phyloP scores from a whole-genome alignment of 768 basidiomycete genomes.

The Mycena latifolia region DNA sequence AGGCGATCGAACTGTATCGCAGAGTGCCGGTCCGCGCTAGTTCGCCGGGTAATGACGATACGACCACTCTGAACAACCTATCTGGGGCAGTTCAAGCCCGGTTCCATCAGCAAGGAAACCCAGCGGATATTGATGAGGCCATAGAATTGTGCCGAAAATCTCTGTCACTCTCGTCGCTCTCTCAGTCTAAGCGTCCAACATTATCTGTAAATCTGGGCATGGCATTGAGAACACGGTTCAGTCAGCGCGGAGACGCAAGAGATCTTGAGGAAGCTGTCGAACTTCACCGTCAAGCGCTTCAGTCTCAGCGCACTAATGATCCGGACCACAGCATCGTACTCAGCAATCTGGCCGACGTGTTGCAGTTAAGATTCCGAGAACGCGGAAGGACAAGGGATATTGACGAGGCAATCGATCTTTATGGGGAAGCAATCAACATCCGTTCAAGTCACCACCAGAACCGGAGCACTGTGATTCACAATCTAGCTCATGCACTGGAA shows the following conservation, averaged over 20 bases:
- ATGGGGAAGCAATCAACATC: neutral
- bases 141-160: constrained; percentile 6
- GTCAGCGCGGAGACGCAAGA: constrained; percentile 6
- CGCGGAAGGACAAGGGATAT: neutral
- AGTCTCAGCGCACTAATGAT: neutral
- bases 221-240: constrained; percentile 12
- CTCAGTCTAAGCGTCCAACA: neutral
- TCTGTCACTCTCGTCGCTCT: neutral
- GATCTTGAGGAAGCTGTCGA: constrained; percentile 16
- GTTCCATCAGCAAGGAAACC: constrained; percentile 6
- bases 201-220: constrained; percentile 1
- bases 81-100: neutral
- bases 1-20: constrained; percentile 12
- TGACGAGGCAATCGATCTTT: constrained; percentile 4
- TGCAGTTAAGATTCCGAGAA: neutral
- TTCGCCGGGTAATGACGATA: constrained; percentile 1
- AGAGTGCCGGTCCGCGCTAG: no score
- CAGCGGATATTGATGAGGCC: constrained; percentile 11
- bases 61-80: constrained; percentile 9
- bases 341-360: constrained; percentile 6
- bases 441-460: neutral
- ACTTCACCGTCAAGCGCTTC: constrained; percentile 4
- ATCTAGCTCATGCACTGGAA: constrained; percentile 9
- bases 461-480: constrained; percentile 1
- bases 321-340: constrained; percentile 9